Conservation (phyloP, 306 rosid genomes). For the Arachis hypogaea region DNA sequence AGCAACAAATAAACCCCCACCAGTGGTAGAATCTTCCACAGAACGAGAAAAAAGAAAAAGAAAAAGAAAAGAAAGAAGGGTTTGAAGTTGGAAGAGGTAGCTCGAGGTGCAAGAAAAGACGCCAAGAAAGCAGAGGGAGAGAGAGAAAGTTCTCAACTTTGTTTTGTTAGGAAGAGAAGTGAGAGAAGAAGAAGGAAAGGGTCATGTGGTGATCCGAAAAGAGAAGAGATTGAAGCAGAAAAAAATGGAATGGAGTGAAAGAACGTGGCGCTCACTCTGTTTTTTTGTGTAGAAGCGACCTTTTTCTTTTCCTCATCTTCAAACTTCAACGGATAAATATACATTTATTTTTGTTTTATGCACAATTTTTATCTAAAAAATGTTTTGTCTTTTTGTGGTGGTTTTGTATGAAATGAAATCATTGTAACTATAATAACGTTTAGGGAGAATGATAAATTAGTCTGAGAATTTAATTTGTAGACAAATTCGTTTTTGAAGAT, state of each 20-base stretch:
- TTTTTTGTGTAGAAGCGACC: conserved; percentile 28
- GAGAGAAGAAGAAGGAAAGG: conserved; percentile 47
- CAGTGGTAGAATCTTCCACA: conserved; percentile 52
- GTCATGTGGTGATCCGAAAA: conserved; percentile 81
- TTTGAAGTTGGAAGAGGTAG: conserved; percentile 47
- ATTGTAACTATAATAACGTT: no score
- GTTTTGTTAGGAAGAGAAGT: neutral
- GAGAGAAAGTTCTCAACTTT: neutral
- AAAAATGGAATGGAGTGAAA: conserved; percentile 26
- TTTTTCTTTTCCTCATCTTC: conserved; percentile 40
- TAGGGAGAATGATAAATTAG: no score
- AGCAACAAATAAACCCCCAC: conserved; percentile 44
- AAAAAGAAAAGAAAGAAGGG: conserved; percentile 54
- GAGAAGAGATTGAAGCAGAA: conserved; percentile 27
- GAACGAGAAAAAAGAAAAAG: conserved; percentile 36
- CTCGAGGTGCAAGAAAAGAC: conserved; percentile 52
- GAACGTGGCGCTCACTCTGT: conserved; percentile 66
- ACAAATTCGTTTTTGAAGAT: no score
- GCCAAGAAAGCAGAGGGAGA: conserved; percentile 18
- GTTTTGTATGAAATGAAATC: no score
- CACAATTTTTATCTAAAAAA: no score
- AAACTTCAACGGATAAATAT: neutral
- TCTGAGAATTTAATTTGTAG: no score
- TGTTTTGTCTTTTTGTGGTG: no score
- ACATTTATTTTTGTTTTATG: no score